Conservation (phyloP, 495 filamentous ascomycete genomes). For the Neurospora terricola region DNA sequence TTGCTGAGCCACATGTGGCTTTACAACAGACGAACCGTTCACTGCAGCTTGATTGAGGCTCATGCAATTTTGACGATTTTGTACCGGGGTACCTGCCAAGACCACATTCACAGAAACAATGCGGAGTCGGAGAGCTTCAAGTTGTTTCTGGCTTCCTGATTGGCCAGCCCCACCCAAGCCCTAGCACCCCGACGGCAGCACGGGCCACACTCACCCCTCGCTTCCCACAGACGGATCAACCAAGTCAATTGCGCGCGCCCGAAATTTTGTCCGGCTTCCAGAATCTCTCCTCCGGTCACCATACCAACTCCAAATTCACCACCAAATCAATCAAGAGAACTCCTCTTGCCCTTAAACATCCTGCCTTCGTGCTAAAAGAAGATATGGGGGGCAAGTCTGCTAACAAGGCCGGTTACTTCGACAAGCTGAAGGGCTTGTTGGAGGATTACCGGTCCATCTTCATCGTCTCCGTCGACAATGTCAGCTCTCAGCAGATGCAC, state of each 20-base stretch:
- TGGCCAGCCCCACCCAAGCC: conserved; percentile 17
- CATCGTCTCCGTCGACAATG: conserved; percentile 95
- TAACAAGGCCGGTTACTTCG: conserved; percentile 97
- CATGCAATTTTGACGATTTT: background rate
- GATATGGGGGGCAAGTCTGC: conserved; percentile 97
- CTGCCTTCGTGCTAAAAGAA: conserved; percentile 88
- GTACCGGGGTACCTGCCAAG: conserved; percentile 2
- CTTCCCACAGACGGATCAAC: conserved; percentile 13
- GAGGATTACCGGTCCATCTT: conserved; percentile 92
- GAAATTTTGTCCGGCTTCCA: conserved; percentile 15
- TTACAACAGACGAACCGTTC: background rate
- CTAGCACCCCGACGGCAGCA: conserved; percentile 15
- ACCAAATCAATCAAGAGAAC: conserved; percentile 15
- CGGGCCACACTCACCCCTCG: conserved; percentile 1
- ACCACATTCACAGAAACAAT: background rate
- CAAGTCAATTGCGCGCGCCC: conserved; percentile 15
- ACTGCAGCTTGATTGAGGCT: background rate
- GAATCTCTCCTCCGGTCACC: conserved; percentile 8
- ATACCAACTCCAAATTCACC: conserved; percentile 8
- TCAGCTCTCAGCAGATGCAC: conserved; percentile 99
- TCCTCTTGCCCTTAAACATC: conserved; percentile 81
- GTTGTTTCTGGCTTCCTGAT: background rate
- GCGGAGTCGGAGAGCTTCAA: conserved; percentile 2
- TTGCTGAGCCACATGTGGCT: conserved; percentile 16
- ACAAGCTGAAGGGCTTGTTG: conserved; percentile 92